Evolutionary conservation across 192 early-diverging fungal species (phyloP).

Genomic region (Backusella westeae): DNA sequence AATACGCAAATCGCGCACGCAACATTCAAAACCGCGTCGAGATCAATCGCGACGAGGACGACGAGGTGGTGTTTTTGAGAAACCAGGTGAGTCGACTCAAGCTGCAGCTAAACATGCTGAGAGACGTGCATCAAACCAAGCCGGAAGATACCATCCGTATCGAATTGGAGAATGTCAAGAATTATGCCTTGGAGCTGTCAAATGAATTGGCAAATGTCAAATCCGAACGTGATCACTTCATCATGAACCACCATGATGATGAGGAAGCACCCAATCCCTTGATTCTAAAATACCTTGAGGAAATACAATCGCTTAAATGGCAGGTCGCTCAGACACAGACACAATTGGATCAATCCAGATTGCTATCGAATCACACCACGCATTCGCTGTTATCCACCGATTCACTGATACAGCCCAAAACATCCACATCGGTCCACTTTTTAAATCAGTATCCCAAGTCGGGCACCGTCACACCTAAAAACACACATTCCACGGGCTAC

Average conservation of each 20-base stretch:
- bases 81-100: neutral
- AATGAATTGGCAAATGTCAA: neutral
- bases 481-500: neutral
- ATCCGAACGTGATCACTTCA: neutral
- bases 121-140: neutral
- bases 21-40: conserved; percentile 59
- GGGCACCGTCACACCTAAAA: neutral
- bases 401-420: neutral
- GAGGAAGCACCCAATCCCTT: neutral
- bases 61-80: neutral
- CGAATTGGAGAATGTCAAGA: neutral
- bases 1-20: conserved; percentile 93
- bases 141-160: neutral
- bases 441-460: neutral
- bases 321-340: neutral
- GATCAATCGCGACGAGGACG: neutral
- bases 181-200: neutral
- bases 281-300: neutral
- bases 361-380: neutral
- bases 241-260: neutral
- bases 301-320: neutral
- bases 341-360: neutral
- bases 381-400: neutral
- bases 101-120: neutral
- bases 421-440: neutral